A percentile compares a stretch with the other conserved stretches of the same genome.
Evolutionary conservation across 768 basidiomycete genomes (phyloP).

Genomic region (Amanita brunnescens): DNA sequence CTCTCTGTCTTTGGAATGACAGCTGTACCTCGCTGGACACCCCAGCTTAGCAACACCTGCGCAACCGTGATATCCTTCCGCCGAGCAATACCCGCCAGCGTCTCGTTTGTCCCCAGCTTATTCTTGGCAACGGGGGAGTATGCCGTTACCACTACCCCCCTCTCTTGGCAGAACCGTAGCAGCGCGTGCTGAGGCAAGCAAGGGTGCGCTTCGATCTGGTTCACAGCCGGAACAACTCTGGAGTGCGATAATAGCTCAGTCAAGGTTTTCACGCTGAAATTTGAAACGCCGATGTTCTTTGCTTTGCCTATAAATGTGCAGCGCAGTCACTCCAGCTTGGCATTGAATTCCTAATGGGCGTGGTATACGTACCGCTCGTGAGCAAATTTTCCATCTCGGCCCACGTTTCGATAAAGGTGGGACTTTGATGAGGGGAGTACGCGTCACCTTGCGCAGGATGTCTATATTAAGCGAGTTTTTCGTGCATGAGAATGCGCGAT

Average conservation of each 20-base stretch:
- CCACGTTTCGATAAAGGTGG: conserved; percentile 18
- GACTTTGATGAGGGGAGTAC: conserved; percentile 13
- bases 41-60: conserved; percentile 58
- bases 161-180: conserved; percentile 29
- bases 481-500: neutral
- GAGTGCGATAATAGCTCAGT: conserved; percentile 32
- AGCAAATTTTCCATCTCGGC: conserved; percentile 21
- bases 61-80: conserved; percentile 29
- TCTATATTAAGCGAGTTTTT: neutral
- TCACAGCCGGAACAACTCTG: conserved; percentile 40
- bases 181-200: conserved; percentile 41
- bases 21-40: conserved; percentile 48
- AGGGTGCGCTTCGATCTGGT: conserved; percentile 53
- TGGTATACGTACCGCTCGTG: conserved; percentile 13
- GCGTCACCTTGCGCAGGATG: conserved; percentile 2
- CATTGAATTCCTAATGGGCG: neutral
- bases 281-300: conserved; percentile 47
- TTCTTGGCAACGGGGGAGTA: conserved; percentile 36
- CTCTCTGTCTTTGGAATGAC: conserved; percentile 57
- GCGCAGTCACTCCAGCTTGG: neutral
- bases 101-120: conserved; percentile 25
- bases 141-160: conserved; percentile 37
- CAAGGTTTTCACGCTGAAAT: conserved; percentile 42
- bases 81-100: conserved; percentile 23
- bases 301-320: conserved; percentile 25